Conservation (phyloP, 129 eudicot species). For the Logfia minima region DNA sequence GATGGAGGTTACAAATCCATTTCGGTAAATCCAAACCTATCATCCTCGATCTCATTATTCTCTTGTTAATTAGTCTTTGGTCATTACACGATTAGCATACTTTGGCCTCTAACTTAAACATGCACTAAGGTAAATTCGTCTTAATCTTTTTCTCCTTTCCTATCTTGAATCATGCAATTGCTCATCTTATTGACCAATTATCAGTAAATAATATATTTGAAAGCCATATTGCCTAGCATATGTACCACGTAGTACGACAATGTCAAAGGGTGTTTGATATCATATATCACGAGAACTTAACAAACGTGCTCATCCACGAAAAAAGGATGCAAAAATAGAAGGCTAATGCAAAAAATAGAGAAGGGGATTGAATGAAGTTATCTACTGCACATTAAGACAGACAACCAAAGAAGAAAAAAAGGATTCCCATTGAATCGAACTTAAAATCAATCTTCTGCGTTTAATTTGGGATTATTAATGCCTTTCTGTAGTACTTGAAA, state of each 20-base stretch:
- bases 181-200: no score
- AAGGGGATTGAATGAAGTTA: background rate
- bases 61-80: no score
- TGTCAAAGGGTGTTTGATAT: background rate
- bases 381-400: background rate
- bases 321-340: slow-evolving; percentile 8
- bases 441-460: background rate
- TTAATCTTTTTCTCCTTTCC: no score
- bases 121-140: no score
- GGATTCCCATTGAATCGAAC: background rate
- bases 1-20: no score
- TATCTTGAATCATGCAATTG: no score
- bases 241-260: background rate
- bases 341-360: slow-evolving; percentile 23
- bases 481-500: background rate
- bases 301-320: slow-evolving; percentile 13
- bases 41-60: no score
- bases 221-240: no score
- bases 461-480: background rate
- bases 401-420: background rate
- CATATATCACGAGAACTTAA: slow-evolving; percentile 1
- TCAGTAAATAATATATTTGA: no score
- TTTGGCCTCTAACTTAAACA: no score
- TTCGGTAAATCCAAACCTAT: no score
- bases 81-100: no score